Conservation (phyloP, 257 asterid genomes). For the Solanum chilense region DNA sequence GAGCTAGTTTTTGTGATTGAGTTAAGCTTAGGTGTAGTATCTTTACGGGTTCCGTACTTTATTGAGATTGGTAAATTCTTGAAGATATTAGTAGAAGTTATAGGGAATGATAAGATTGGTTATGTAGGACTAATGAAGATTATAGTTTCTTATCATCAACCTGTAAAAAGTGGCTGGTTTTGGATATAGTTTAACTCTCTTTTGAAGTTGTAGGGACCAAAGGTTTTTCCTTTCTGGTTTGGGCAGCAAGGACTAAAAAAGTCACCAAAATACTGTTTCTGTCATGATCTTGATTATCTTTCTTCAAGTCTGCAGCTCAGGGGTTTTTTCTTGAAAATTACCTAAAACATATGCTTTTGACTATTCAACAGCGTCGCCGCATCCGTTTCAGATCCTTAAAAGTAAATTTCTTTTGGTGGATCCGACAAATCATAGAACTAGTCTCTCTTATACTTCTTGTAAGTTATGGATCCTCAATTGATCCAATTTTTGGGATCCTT, state of each 20-base stretch:
- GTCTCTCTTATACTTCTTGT: not conserved
- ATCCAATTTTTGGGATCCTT: not conserved
- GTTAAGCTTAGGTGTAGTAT: fast-evolving
- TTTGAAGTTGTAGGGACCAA: not conserved
- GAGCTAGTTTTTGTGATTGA: not conserved
- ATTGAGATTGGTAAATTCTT: not conserved
- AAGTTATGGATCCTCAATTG: not conserved
- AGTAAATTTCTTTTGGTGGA: not conserved
- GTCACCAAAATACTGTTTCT: not conserved
- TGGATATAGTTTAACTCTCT: not conserved
- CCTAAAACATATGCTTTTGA: not conserved
- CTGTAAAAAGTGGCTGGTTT: not conserved
- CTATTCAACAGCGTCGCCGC: not conserved
- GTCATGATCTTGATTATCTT: not conserved
- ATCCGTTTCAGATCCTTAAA: not conserved
- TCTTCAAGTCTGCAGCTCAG: not conserved
- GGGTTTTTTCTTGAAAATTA: not conserved
- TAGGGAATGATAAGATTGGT: not conserved
- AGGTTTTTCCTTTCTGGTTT: not conserved
- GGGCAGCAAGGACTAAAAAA: not conserved
- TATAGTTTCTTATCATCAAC: not conserved
- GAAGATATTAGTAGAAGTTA: not conserved
- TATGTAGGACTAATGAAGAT: not conserved
- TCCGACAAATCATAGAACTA: not conserved
- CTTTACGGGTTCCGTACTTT: not conserved